These are phyloP conservation scores for Hibiscus trionum DNA, from an alignment of 345 rosid species.

Conservation along the genomic window DNA sequence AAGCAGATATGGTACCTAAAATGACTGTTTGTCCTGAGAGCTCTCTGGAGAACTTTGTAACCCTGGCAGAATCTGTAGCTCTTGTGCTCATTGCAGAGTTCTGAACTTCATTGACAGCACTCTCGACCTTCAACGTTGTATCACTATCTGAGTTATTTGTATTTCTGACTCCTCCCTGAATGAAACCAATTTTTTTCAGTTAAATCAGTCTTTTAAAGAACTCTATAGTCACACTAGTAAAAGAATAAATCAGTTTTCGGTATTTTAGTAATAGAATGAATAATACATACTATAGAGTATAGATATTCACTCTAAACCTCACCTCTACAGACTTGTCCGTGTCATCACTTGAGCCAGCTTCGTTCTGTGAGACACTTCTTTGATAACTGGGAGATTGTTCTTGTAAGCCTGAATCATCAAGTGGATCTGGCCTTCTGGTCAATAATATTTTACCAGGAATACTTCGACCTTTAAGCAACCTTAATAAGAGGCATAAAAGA, in stretches of 20 bases:
- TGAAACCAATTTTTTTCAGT: conserved; percentile 6
- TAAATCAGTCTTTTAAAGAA: background rate
- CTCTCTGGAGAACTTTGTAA: conserved; percentile 71
- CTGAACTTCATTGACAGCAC: conserved; percentile 30
- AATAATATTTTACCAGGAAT: conserved; percentile 79
- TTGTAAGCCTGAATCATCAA: conserved; percentile 34
- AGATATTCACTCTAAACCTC: conserved; percentile 3
- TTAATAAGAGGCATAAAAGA: conserved; percentile 17
- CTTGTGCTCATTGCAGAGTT: conserved; percentile 59
- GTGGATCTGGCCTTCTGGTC: conserved; percentile 69
- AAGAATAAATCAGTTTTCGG: background rate
- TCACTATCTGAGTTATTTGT: conserved; percentile 32
- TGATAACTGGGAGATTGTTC: conserved; percentile 51
- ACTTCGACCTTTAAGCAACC: conserved; percentile 87
- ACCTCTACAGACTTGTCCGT: conserved; percentile 48
- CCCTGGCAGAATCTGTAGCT: conserved; percentile 85
- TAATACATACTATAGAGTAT: background rate
- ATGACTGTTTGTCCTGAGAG: conserved; percentile 67
- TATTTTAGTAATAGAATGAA: background rate
- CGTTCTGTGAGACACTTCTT: conserved; percentile 66
- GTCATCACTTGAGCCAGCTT: conserved; percentile 54
- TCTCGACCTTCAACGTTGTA: conserved; percentile 37
- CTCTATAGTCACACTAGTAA: background rate
- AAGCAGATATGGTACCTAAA: conserved; percentile 44
- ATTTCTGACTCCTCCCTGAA: conserved; percentile 43